These are phyloP conservation scores for Gigaspora rosea DNA, from an alignment of 192 early-diverging fungal species.

Conservation along the genomic window DNA sequence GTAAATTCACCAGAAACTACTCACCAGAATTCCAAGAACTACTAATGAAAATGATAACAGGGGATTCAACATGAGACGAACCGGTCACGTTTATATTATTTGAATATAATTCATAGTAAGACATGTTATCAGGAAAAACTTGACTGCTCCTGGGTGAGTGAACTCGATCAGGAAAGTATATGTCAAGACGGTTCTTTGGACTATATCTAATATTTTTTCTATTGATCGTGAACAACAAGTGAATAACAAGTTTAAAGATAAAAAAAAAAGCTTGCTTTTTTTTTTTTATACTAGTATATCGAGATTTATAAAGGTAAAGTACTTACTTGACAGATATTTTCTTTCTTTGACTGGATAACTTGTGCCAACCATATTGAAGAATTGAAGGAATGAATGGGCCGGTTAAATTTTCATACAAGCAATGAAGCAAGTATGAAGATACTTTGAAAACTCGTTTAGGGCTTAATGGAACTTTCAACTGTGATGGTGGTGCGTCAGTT, in stretches of 20 bases:
- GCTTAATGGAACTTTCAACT: constrained; percentile 27
- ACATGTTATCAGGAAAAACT: neutral
- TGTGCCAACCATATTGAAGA: constrained; percentile 32
- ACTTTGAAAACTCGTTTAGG: constrained; percentile 30
- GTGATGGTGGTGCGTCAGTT: constrained; percentile 27
- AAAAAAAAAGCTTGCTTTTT: no score
- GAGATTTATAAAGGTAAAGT: neutral
- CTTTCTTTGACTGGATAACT: constrained; percentile 21
- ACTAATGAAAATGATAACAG: constrained; percentile 31
- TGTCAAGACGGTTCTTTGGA: neutral
- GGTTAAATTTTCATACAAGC: constrained; percentile 24
- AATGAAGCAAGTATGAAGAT: constrained; percentile 13
- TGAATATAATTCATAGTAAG: no score
- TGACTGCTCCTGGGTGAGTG: constrained; percentile 1
- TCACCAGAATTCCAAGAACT: constrained; percentile 30
- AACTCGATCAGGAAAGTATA: constrained; percentile 8
- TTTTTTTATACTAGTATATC: no score
- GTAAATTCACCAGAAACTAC: neutral
- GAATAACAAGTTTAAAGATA: neutral
- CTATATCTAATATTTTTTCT: constrained; percentile 26
- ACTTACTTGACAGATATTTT: neutral
- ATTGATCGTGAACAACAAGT: neutral
- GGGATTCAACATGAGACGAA: neutral
- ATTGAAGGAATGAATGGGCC: constrained; percentile 31
- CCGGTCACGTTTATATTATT: neutral